Conservation (phyloP, 306 rosid species). For the Lablab purpureus region DNA sequence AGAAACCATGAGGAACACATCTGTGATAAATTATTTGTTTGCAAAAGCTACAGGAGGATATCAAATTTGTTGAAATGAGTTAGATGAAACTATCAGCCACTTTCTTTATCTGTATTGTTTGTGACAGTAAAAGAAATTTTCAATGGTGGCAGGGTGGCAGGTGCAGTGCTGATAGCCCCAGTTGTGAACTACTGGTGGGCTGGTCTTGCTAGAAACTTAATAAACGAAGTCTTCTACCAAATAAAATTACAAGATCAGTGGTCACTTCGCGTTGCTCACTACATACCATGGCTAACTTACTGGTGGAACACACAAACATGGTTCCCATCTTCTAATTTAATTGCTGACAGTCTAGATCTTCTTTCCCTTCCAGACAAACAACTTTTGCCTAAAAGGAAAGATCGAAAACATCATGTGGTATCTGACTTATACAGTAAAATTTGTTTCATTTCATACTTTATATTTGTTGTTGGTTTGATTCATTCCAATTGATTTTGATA, state of each 20-base stretch:
- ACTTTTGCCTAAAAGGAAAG: neutral
- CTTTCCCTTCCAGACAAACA: slow-evolving; percentile 52
- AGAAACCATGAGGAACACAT: too few relatives aligned
- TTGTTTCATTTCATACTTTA: neutral
- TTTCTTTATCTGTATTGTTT: neutral
- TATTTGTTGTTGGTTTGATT: slow-evolving; percentile 18
- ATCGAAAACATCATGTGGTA: slow-evolving; percentile 36
- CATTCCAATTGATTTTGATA: neutral
- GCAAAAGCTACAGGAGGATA: too few relatives aligned
- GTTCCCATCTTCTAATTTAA: slow-evolving; percentile 58
- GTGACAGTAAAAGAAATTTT: neutral
- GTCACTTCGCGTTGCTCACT: slow-evolving; percentile 77
- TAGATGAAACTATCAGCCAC: neutral
- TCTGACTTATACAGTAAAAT: slow-evolving; percentile 15
- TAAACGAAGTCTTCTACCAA: slow-evolving; percentile 58
- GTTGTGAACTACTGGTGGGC: slow-evolving; percentile 83
- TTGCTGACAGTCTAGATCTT: slow-evolving; percentile 32
- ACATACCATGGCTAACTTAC: slow-evolving; percentile 84
- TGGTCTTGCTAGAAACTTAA: slow-evolving; percentile 72
- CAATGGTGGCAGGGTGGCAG: slow-evolving; percentile 65
- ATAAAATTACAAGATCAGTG: slow-evolving; percentile 65
- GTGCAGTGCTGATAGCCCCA: slow-evolving; percentile 80
- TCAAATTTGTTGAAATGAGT: too few relatives aligned
- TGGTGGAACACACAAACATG: slow-evolving; percentile 94
- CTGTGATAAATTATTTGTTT: too few relatives aligned